A percentile compares a stretch with the other conserved stretches of the same genome.
Evolutionary conservation across 495 filamentous ascomycete genomes (phyloP).

Genomic region (Neurospora cerealis): DNA sequence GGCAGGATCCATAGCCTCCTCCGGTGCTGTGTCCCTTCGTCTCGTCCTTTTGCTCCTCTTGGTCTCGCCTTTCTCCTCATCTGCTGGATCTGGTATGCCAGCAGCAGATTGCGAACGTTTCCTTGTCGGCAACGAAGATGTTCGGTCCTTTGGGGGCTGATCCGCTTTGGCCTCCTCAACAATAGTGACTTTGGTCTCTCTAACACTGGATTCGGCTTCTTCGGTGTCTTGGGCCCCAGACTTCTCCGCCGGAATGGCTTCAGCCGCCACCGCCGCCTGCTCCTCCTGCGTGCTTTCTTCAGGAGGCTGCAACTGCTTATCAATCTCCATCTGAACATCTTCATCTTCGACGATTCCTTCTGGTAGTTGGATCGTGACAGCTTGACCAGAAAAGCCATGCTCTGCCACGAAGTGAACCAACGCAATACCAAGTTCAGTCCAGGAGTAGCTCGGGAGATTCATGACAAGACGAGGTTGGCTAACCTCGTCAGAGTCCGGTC

Average conservation of each 20-base stretch:
- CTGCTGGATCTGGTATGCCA: constrained; percentile 42
- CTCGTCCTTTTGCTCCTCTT: constrained; percentile 77
- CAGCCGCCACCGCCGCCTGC: neutral
- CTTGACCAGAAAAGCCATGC: constrained; percentile 22
- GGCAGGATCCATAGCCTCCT: constrained; percentile 58
- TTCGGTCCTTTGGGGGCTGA: constrained; percentile 21
- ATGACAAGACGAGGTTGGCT: constrained; percentile 41
- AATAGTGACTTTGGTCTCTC: neutral
- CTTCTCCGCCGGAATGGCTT: constrained; percentile 7
- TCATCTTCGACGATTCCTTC: constrained; percentile 19
- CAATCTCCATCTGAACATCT: constrained; percentile 30
- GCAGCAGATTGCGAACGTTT: constrained; percentile 59
- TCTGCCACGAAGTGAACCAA: constrained; percentile 22
- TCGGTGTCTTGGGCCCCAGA: neutral
- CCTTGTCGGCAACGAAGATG: constrained; percentile 28
- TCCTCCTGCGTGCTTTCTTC: constrained; percentile 2
- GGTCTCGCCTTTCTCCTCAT: constrained; percentile 51
- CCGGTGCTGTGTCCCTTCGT: constrained; percentile 64
- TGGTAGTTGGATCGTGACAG: constrained; percentile 26
- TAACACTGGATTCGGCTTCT: neutral
- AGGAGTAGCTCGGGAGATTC: constrained; percentile 22
- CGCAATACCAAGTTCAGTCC: constrained; percentile 33
- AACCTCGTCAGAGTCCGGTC: constrained; percentile 34
- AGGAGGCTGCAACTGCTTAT: constrained; percentile 20
- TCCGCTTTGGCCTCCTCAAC: constrained; percentile 2